Evolutionary conservation across 2,329 filamentous ascomycete species (phyloP), one percentile per base, ranked within the genome.

Genomic region (Calonectria montana): DNA sequence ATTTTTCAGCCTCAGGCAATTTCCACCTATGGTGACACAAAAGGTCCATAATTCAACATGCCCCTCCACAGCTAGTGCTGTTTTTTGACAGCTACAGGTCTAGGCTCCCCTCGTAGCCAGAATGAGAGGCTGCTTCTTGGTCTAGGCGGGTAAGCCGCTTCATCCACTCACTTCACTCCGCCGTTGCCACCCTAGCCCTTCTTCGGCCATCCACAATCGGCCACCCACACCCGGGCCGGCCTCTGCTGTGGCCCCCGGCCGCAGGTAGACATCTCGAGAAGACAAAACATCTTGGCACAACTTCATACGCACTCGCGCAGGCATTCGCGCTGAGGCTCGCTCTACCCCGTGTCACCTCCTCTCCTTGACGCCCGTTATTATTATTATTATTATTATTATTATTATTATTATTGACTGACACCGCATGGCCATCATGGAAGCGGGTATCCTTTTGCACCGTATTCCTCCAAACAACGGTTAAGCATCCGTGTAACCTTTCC

Each of bases 141-240:
- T 35, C 25, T 37, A 59, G 53, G 35, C 35, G 39, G 53, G 53
- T 59, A 59, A 55, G 63, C 31, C 18, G 18, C 16, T 55, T 65
- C 62, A n/a, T n/a, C 45, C 47, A 50, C 55, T 62, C 31, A 53
- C 39, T 48, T 63, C 35, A 35, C 48, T 50, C 50, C 39, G n/a
- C 62, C 61, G 65, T 47, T 55, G 61, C 18, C 50, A 57, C 67
- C 67, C 65, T 55, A 62, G 41, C 45, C 63, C 41, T 59, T 68
- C 41, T 59, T 29, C 45, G 39, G 31, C 35, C 47, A 45, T 65
- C 65, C 68, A 68, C 66, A 16, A 35, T 10, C 31, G 31, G 31
- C 31, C 31, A 35, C 13, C 31, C 31, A 35, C 31, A 35, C 45
- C 65, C 65, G 65, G 65, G 43, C 65, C 65, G 65, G 57, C 31